phyloP scores from a whole-genome alignment of 148 eudicot genomes.

The Diospyros lotus region DNA sequence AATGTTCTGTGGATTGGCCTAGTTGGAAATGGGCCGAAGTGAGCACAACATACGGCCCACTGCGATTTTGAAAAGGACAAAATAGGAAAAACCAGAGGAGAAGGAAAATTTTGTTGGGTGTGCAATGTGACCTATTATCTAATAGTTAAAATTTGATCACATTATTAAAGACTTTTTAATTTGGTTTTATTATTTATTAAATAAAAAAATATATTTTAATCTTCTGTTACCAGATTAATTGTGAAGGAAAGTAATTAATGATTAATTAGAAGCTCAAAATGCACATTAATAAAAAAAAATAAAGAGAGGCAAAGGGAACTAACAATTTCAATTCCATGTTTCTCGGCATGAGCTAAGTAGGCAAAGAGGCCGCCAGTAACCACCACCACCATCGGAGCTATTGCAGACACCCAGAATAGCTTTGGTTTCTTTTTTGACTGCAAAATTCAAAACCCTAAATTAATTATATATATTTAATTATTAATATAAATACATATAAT shows the following conservation, averaged over 20 bases:
- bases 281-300: neutral
- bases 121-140: too few relatives aligned
- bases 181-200: neutral
- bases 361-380: constrained; percentile 61
- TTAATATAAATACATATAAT: neutral
- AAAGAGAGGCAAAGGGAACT: constrained; percentile 24
- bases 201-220: neutral
- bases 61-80: too few relatives aligned
- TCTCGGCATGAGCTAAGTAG: constrained; percentile 64
- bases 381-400: constrained; percentile 66
- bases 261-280: too few relatives aligned
- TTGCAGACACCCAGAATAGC: constrained; percentile 75
- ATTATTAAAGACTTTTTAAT: too few relatives aligned
- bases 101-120: too few relatives aligned
- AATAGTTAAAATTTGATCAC: too few relatives aligned
- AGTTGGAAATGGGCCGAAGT: too few relatives aligned
- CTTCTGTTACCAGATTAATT: neutral
- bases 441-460: neutral
- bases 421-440: constrained; percentile 75
- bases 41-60: too few relatives aligned
- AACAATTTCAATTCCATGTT: constrained; percentile 68
- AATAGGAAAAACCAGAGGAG: too few relatives aligned
- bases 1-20: too few relatives aligned
- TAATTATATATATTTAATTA: neutral
- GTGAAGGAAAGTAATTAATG: neutral